These are phyloP conservation scores for Rutstroemia sydowiana DNA, from an alignment of 2,329 filamentous ascomycete species.

Conservation along the genomic window DNA sequence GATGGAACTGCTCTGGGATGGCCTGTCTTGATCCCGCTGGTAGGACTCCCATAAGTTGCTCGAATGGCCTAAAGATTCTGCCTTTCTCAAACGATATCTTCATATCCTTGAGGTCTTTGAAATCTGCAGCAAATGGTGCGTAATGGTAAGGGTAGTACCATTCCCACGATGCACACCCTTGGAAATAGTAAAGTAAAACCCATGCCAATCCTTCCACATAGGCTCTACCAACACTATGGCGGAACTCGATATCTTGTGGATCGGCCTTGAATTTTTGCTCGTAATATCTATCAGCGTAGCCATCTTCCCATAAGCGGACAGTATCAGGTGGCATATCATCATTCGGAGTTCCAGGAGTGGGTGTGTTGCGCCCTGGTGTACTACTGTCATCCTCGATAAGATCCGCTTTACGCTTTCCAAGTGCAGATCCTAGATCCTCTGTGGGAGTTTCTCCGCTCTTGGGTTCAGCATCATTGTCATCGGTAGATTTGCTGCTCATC, in stretches of 20 bases:
- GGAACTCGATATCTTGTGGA: conserved; percentile 74
- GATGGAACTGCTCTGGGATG: conserved; percentile 80
- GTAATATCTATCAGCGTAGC: conserved; percentile 93
- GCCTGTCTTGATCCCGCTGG: conserved; percentile 89
- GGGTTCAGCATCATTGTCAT: conserved; percentile 12
- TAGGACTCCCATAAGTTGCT: conserved; percentile 96
- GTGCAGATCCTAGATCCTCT: conserved; percentile 40
- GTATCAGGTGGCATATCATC: conserved; percentile 68
- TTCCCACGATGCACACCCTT: conserved; percentile 96
- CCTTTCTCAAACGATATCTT: conserved; percentile 78
- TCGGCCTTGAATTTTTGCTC: conserved; percentile 90
- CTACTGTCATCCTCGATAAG: conserved; percentile 54
- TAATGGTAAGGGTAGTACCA: conserved; percentile 99
- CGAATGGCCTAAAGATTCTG: conserved; percentile 80
- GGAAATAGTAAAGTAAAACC: conserved; percentile 96
- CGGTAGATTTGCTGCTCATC: conserved; percentile 38
- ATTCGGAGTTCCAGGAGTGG: conserved; percentile 38
- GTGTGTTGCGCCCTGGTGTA: conserved; percentile 53
- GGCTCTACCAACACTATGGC: conserved; percentile 78
- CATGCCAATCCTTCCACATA: conserved; percentile 93
- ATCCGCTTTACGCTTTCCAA: conserved; percentile 73
- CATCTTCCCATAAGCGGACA: conserved; percentile 88
- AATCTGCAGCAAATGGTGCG: conserved; percentile 93
- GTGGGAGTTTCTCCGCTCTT: conserved; percentile 13
- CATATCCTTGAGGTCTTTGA: conserved; percentile 74